These are phyloP conservation scores for Cryptosporidium viatorum DNA, from an alignment of 169 alveolate genomes.

Conservation along the genomic window DNA sequence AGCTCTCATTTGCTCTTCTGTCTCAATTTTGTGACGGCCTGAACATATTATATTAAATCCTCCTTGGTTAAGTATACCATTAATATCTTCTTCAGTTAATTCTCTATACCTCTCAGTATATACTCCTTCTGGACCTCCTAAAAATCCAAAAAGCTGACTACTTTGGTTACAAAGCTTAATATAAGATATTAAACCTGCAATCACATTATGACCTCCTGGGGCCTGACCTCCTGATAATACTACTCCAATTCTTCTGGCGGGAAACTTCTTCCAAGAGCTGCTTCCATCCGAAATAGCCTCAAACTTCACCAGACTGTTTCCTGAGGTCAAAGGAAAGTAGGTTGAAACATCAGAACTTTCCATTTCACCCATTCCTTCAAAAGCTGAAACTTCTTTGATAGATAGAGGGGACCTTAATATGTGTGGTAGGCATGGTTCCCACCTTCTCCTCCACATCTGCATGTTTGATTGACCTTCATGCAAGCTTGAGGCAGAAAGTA, in stretches of 20 bases:
- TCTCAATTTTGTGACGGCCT: constrained; percentile 89
- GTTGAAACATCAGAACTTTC: constrained; percentile 24
- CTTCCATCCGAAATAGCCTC: constrained; percentile 48
- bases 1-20: constrained; percentile 83
- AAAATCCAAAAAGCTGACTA: constrained; percentile 85
- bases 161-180: constrained; percentile 83
- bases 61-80: constrained; percentile 84
- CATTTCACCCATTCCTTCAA: constrained; percentile 3
- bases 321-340: constrained; percentile 45
- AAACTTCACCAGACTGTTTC: constrained; percentile 18
- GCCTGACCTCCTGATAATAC: constrained; percentile 91
- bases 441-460: constrained; percentile 44
- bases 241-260: constrained; percentile 79
- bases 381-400: constrained; percentile 21
- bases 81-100: constrained; percentile 82
- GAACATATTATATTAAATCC: constrained; percentile 90
- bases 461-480: constrained; percentile 33
- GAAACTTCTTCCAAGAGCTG: constrained; percentile 46
- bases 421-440: constrained; percentile 65
- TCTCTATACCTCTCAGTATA: constrained; percentile 85
- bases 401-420: constrained; percentile 45
- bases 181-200: constrained; percentile 86
- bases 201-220: constrained; percentile 91
- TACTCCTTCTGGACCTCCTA: constrained; percentile 88
- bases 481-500: constrained; percentile 24